A percentile compares a stretch with the other conserved stretches of the same genome.
Conservation (phyloP, 345 rosid genomes). For the Bruguiera sexangula region DNA sequence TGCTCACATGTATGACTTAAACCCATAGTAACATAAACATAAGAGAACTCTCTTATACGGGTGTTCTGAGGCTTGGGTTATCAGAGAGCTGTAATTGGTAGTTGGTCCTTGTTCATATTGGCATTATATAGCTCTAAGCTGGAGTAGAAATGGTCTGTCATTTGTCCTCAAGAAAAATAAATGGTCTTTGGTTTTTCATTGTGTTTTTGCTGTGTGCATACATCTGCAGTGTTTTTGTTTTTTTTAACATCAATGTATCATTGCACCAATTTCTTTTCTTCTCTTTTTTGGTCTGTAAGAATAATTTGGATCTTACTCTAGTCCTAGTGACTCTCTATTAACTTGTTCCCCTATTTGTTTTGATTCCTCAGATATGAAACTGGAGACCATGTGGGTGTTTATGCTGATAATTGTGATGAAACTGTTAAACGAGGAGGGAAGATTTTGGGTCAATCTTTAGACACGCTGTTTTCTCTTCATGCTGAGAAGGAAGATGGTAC, state of each 20-base stretch:
- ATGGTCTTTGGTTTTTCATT: neutral
- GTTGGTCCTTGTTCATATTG: neutral
- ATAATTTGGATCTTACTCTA: neutral
- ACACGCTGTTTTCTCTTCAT: constrained; percentile 71
- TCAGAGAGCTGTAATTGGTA: neutral
- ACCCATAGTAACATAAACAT: too few relatives aligned
- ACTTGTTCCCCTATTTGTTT: neutral
- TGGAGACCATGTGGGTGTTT: constrained; percentile 73
- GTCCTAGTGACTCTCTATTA: neutral
- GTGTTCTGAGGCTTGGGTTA: neutral
- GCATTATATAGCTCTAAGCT: neutral
- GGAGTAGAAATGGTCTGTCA: neutral
- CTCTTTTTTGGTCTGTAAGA: neutral
- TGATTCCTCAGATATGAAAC: constrained; percentile 64
- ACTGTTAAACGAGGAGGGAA: constrained; percentile 68
- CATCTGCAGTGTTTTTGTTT: neutral
- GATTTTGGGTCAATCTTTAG: constrained; percentile 65
- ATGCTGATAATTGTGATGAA: constrained; percentile 66
- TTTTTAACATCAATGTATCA: neutral
- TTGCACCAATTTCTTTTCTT: neutral
- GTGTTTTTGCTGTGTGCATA: neutral
- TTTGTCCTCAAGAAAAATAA: too few relatives aligned
- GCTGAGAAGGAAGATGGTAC: constrained; percentile 74
- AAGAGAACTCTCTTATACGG: too few relatives aligned
- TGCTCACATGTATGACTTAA: too few relatives aligned